Conservation (phyloP, 805 yeast species). For the Yarrowia deformans region DNA sequence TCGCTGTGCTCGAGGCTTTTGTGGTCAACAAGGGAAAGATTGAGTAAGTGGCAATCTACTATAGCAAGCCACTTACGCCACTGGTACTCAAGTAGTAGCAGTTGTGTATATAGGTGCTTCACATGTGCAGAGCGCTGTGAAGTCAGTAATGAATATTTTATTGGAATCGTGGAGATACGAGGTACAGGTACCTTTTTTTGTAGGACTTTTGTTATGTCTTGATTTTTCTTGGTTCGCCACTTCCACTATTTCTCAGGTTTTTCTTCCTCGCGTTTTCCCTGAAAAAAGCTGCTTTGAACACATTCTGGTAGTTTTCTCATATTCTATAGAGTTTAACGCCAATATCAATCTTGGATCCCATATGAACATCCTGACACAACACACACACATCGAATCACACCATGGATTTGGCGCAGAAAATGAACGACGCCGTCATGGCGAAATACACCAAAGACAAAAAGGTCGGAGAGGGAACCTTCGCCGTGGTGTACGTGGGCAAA, state of each 20-base stretch:
- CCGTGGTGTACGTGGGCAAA: slow-evolving; percentile 84
- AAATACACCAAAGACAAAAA: slow-evolving; percentile 62
- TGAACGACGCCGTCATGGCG: slow-evolving; percentile 38
- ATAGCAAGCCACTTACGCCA: not conserved
- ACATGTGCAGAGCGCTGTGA: not conserved
- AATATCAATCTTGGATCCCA: slow-evolving; percentile 3
- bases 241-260: too few species aligned
- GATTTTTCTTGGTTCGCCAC: too few species aligned
- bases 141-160: slow-evolving; percentile 1
- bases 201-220: too few species aligned
- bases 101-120: slow-evolving; percentile 16
- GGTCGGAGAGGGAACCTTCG: slow-evolving; percentile 99
- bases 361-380: not conserved
- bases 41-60: not conserved
- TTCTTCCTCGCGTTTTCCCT: too few species aligned
- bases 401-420: slow-evolving; percentile 35
- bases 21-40: slow-evolving; percentile 77
- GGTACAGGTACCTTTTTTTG: too few species aligned
- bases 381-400: slow-evolving; percentile 3
- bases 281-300: too few species aligned
- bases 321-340: too few species aligned
- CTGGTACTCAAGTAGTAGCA: not conserved
- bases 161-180: too few species aligned
- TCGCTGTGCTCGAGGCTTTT: slow-evolving; percentile 89
- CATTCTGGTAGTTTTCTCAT: too few species aligned